Evolutionary conservation across 805 yeast genomes (phyloP).

Genomic region (Ogataea henricii): DNA sequence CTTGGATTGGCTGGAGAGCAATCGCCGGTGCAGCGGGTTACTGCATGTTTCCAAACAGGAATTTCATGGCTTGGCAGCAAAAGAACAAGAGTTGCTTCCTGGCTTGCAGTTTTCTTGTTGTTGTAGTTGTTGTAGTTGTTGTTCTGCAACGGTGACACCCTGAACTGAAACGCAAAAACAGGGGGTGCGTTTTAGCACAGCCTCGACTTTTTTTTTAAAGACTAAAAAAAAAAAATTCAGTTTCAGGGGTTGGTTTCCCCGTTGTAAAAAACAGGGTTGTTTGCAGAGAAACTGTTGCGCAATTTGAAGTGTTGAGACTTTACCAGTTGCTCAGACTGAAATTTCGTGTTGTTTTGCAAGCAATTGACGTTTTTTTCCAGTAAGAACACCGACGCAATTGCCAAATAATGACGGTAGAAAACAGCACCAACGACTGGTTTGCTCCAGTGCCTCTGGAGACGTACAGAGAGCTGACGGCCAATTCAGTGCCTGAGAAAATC

Average conservation of each 20-base stretch:
- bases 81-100: too few species aligned
- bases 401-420: constrained; percentile 17
- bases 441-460: constrained; percentile 30
- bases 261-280: not conserved
- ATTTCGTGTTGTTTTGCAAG: not conserved
- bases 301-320: not conserved
- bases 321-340: not conserved
- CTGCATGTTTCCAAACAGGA: too few species aligned
- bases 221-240: not conserved
- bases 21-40: too few species aligned
- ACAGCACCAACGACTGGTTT: constrained; percentile 28
- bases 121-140: too few species aligned
- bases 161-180: constrained; percentile 2
- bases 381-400: not conserved
- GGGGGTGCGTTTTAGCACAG: constrained; percentile 6
- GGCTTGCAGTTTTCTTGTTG: too few species aligned
- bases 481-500: constrained; percentile 23
- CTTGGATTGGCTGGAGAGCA: not conserved
- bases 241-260: too few species aligned
- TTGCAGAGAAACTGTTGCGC: not conserved
- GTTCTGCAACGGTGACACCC: not conserved
- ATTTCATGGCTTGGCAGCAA: too few species aligned
- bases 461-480: constrained; percentile 24
- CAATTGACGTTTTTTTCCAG: too few species aligned
- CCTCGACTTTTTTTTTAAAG: not conserved